Evolutionary conservation across 441 rosid genomes (phyloP).

Genomic region (Adansonia rubrostipa): DNA sequence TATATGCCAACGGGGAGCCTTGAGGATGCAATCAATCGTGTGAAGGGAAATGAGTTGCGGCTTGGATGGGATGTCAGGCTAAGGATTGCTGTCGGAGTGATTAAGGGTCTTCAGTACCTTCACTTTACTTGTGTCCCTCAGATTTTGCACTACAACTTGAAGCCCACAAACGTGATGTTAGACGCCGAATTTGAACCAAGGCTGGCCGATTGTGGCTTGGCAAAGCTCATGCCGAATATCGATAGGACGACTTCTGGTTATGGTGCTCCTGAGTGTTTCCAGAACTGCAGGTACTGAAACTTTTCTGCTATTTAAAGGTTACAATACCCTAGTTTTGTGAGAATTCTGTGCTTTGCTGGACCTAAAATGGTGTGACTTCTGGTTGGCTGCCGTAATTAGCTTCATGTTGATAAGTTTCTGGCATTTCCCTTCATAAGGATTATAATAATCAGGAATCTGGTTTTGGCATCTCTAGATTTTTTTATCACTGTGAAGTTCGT

Average conservation of each 20-base stretch:
- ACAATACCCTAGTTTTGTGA: background rate
- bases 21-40: slow-evolving; percentile 78
- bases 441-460: background rate
- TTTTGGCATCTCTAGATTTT: background rate
- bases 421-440: background rate
- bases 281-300: slow-evolving; percentile 66
- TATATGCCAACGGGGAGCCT: slow-evolving; percentile 80
- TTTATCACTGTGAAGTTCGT: background rate
- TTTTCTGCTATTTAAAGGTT: background rate
- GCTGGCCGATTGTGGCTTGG: slow-evolving; percentile 79
- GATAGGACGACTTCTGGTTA: slow-evolving; percentile 55
- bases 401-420: background rate
- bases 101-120: slow-evolving; percentile 85
- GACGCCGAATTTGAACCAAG: slow-evolving; percentile 90
- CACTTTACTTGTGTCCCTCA: slow-evolving; percentile 69
- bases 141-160: slow-evolving; percentile 80
- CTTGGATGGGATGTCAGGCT: slow-evolving; percentile 87
- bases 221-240: slow-evolving; percentile 63
- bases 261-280: slow-evolving; percentile 78
- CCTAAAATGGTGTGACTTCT: background rate
- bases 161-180: slow-evolving; percentile 90
- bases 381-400: slow-evolving; percentile 3
- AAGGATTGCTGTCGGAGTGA: slow-evolving; percentile 80
- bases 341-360: background rate
- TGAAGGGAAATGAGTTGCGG: slow-evolving; percentile 64